A percentile compares a stretch with the other conserved stretches of the same genome.
These are phyloP conservation scores for Yamadazyma blattariae DNA, from an alignment of 1,139 yeast genomes.

Conservation along the genomic window DNA sequence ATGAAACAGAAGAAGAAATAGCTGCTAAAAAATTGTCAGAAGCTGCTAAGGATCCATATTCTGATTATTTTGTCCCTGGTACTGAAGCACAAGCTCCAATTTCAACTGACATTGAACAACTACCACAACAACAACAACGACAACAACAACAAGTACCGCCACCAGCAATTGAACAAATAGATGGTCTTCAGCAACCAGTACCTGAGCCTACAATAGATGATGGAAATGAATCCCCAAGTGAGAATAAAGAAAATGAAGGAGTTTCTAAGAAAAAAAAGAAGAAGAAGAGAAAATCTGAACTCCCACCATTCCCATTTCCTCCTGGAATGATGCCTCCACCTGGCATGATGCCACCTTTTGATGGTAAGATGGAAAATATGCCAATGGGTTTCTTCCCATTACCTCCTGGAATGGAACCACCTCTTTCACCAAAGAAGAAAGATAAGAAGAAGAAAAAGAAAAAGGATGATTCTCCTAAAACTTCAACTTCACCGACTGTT, in stretches of 20 bases:
- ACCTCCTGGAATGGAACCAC: conserved; percentile 16
- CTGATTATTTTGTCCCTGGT: conserved; percentile 13
- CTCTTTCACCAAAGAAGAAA: conserved; percentile 11
- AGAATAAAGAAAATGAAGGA: conserved; percentile 16
- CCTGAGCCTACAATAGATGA: background rate
- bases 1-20: conserved; percentile 19
- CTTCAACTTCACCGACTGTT: conserved; percentile 9
- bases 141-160: conserved; percentile 4
- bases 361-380: conserved; percentile 13
- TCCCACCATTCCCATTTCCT: conserved; percentile 15
- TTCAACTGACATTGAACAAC: background rate
- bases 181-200: no score
- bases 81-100: conserved; percentile 4
- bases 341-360: conserved; percentile 12
- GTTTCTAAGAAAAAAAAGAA: conserved; percentile 15
- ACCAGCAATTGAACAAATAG: background rate
- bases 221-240: conserved; percentile 7
- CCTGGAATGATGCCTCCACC: conserved; percentile 11
- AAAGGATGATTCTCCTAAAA: conserved; percentile 11
- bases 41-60: conserved; percentile 25
- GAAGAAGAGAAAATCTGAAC: conserved; percentile 12
- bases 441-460: conserved; percentile 14
- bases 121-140: background rate
- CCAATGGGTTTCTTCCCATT: conserved; percentile 17
- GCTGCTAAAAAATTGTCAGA: conserved; percentile 15